phyloP scores from a whole-genome alignment of 1,284 basidiomycete genomes.

The Anthracocystis walkeri region DNA sequence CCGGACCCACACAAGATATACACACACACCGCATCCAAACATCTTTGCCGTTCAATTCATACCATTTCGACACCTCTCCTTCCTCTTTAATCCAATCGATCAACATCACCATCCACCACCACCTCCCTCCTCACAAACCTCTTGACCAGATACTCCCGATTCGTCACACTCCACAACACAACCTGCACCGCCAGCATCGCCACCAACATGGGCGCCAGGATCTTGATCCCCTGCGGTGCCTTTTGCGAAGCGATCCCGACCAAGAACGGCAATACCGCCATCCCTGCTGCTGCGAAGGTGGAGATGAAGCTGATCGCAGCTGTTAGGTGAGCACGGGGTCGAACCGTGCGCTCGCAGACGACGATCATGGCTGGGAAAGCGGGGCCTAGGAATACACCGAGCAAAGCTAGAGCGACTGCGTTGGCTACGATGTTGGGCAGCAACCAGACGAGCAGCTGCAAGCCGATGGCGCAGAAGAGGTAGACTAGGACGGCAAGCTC shows the following conservation, averaged over 20 bases:
- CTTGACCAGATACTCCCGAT: slow-evolving; percentile 20
- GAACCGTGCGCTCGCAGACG: slow-evolving; percentile 28
- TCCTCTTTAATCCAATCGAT: slow-evolving; percentile 23
- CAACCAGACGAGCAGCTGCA: slow-evolving; percentile 55
- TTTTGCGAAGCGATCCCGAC: slow-evolving; percentile 47
- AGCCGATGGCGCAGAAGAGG: slow-evolving; percentile 35
- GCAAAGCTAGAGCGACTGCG: slow-evolving; percentile 48
- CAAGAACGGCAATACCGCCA: slow-evolving; percentile 51
- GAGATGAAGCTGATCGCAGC: slow-evolving; percentile 52
- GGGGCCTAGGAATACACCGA: slow-evolving; percentile 53
- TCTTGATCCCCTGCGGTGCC: slow-evolving; percentile 41
- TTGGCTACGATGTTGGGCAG: slow-evolving; percentile 53
- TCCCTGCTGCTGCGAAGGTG: slow-evolving; percentile 44
- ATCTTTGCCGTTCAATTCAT: too few relatives aligned
- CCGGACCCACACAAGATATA: too few relatives aligned
- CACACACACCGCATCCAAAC: too few relatives aligned
- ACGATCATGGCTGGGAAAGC: slow-evolving; percentile 53
- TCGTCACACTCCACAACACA: slow-evolving; percentile 29
- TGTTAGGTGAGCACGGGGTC: slow-evolving; percentile 49
- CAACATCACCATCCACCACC: slow-evolving; percentile 1
- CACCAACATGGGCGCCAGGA: slow-evolving; percentile 51
- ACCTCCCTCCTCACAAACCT: slow-evolving; percentile 10
- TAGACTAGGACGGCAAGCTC: slow-evolving; percentile 49
- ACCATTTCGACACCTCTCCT: too few relatives aligned
- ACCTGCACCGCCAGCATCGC: slow-evolving; percentile 42